Percentiles rank a stretch among this genome's conserved stretches.
Evolutionary conservation across 805 yeast genomes (phyloP).

Genomic region (Zygosaccharomyces kombuchaensis): DNA sequence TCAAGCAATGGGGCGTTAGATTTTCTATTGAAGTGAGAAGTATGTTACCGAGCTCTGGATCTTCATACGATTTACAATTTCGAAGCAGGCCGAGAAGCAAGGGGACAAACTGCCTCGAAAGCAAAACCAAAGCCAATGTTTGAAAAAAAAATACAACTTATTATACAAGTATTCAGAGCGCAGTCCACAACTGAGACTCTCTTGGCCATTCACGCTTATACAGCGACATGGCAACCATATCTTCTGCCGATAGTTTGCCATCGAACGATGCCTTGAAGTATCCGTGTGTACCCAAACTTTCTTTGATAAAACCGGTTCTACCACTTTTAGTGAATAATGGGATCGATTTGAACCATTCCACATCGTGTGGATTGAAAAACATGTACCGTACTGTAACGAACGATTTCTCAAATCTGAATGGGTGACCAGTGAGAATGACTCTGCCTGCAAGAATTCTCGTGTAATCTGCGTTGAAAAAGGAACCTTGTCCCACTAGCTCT

Average conservation of each 20-base stretch:
- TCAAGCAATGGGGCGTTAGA: too few species aligned
- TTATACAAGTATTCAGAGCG: not conserved
- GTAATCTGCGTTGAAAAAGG: constrained; percentile 82
- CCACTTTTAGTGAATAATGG: constrained; percentile 93
- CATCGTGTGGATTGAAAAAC: constrained; percentile 92
- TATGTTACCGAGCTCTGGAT: not conserved
- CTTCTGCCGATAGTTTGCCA: constrained; percentile 85
- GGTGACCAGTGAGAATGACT: constrained; percentile 86
- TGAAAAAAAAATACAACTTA: not conserved
- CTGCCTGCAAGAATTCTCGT: constrained; percentile 83
- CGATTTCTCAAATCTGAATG: constrained; percentile 88
- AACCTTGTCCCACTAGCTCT: constrained; percentile 83
- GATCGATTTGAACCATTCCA: constrained; percentile 81
- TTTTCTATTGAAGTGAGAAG: too few species aligned
- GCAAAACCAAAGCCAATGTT: not conserved
- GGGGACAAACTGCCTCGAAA: not conserved
- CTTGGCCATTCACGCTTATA: constrained; percentile 94
- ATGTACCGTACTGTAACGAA: constrained; percentile 92
- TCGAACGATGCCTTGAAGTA: constrained; percentile 95
- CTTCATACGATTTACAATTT: not conserved
- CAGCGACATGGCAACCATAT: constrained; percentile 87
- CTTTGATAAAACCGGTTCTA: constrained; percentile 90
- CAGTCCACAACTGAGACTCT: constrained; percentile 24
- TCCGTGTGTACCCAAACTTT: constrained; percentile 96
- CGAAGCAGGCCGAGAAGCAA: not conserved